Conservation (phyloP, 1,284 basidiomycete species). For the Cystobasidium slooffiae region DNA sequence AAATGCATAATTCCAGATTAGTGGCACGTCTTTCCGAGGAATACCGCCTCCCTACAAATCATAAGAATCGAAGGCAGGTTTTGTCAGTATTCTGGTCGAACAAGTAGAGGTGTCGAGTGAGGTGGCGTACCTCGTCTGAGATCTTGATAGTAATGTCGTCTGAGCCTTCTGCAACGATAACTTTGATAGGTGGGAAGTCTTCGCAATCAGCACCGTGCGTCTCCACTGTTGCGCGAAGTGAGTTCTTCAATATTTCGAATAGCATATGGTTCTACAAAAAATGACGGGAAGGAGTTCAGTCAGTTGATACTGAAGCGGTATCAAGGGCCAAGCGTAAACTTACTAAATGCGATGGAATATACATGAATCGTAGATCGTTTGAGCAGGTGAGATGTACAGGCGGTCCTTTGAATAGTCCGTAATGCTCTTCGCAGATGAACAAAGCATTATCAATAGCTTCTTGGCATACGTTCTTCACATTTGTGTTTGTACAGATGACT, state of each 20-base stretch:
- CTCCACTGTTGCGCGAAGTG: constrained; percentile 93
- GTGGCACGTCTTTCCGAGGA: constrained; percentile 84
- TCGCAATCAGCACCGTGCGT: constrained; percentile 83
- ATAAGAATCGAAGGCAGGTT: background rate
- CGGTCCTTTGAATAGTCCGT: constrained; percentile 92
- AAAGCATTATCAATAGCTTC: constrained; percentile 98
- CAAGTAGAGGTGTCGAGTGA: too few relatives aligned
- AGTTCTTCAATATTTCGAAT: constrained; percentile 99
- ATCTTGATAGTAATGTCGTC: constrained; percentile 99
- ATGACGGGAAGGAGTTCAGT: background rate
- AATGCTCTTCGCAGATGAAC: constrained; percentile 98
- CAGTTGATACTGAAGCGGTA: constrained; percentile 9
- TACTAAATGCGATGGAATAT: constrained; percentile 84
- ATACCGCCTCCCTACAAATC: constrained; percentile 78
- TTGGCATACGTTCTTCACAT: constrained; percentile 92
- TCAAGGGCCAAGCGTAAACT: constrained; percentile 34
- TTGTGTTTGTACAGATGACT: constrained; percentile 97
- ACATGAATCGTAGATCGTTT: constrained; percentile 82
- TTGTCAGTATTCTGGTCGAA: background rate
- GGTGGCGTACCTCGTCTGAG: constrained; percentile 71
- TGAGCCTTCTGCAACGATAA: constrained; percentile 81
- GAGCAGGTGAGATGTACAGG: constrained; percentile 97
- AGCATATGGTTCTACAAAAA: constrained; percentile 74
- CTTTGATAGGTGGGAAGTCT: constrained; percentile 92
- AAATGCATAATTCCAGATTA: constrained; percentile 87